Evolutionary conservation across 2,329 filamentous ascomycete genomes (phyloP).

Genomic region (Amylocarpus encephaloides): DNA sequence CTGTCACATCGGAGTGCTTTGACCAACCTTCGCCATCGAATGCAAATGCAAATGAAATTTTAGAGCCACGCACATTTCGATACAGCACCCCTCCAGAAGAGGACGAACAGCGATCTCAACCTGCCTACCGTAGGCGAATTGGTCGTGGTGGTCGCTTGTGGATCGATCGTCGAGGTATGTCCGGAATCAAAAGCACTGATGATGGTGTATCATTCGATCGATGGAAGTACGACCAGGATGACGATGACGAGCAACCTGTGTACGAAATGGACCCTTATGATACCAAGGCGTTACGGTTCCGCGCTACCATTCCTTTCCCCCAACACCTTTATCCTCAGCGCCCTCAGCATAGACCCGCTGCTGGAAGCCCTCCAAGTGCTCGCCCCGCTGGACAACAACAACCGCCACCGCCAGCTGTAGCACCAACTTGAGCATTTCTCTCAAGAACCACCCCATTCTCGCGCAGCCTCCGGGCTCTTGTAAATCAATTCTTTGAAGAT

Average conservation of each 20-base stretch:
- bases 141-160: constrained; percentile 79
- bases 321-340: constrained; percentile 25
- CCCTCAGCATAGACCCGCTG: constrained; percentile 13
- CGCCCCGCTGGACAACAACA: constrained; percentile 17
- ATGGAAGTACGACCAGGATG: constrained; percentile 85
- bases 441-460: constrained; percentile 1
- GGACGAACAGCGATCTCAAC: constrained; percentile 32
- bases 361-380: constrained; percentile 18
- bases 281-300: constrained; percentile 52
- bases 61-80: constrained; percentile 21
- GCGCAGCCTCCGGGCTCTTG: constrained; percentile 15
- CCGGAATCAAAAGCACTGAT: constrained; percentile 38
- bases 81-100: constrained; percentile 28
- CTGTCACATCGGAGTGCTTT: constrained; percentile 32
- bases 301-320: constrained; percentile 38
- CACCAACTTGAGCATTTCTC: constrained; percentile 18
- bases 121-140: constrained; percentile 75
- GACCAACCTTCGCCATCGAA: constrained; percentile 30
- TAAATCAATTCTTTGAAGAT: constrained; percentile 24
- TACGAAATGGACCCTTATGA: constrained; percentile 72
- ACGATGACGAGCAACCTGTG: constrained; percentile 67
- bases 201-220: constrained; percentile 50
- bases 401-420: constrained; percentile 15
- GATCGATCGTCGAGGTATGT: constrained; percentile 76
- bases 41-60: constrained; percentile 24